phyloP scores from a whole-genome alignment of 805 yeast species.

The Starmerella sp. region DNA sequence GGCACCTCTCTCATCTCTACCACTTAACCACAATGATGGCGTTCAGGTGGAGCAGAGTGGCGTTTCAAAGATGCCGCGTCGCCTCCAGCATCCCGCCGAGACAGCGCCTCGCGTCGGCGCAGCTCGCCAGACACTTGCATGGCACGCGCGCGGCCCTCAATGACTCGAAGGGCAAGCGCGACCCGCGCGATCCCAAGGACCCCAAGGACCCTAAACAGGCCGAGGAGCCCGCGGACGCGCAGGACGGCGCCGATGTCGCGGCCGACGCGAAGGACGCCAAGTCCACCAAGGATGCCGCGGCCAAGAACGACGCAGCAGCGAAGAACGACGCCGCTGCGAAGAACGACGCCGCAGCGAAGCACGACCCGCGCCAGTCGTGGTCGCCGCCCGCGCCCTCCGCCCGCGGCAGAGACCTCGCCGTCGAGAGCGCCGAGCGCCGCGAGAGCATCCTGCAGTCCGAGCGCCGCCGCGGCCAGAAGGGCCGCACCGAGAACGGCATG shows the following conservation, averaged over 20 bases:
- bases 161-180: slow-evolving; percentile 4
- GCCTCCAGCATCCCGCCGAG: neutral
- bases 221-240: neutral
- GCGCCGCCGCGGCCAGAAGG: neutral
- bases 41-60: slow-evolving; percentile 9
- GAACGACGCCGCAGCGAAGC: neutral
- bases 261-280: neutral
- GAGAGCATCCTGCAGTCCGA: slow-evolving; percentile 2
- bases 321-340: neutral
- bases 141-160: neutral
- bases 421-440: slow-evolving; percentile 4
- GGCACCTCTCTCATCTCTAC: neutral
- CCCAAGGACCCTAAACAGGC: slow-evolving; percentile 3
- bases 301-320: neutral
- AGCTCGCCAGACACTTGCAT: slow-evolving; percentile 2
- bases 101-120: neutral
- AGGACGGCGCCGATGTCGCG: neutral
- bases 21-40: slow-evolving; percentile 8
- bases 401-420: neutral
- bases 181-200: neutral
- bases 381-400: slow-evolving; percentile 4
- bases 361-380: slow-evolving; percentile 3
- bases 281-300: neutral
- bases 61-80: neutral
- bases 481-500: slow-evolving; percentile 8